These are phyloP conservation scores for Stylosanthes scabra DNA, from an alignment of 331 rosid species.

Conservation along the genomic window DNA sequence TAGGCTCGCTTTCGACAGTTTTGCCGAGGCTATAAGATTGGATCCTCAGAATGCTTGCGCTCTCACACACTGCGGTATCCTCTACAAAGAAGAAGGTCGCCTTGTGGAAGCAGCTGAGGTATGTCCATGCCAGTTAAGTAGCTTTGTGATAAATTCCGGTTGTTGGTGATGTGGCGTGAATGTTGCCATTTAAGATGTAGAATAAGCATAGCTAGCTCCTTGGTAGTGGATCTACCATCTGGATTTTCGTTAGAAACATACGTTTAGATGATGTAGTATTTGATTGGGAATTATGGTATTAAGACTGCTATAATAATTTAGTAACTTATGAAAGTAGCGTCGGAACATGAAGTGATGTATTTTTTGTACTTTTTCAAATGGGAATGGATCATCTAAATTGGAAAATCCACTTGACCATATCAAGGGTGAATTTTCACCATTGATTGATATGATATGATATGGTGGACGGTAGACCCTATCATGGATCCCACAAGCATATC, in stretches of 20 bases:
- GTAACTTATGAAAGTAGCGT: neutral
- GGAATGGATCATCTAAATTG: slow-evolving; percentile 2
- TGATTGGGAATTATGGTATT: slow-evolving; percentile 26
- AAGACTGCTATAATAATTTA: slow-evolving; percentile 11
- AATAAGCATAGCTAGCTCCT: slow-evolving; percentile 21
- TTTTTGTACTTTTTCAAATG: slow-evolving; percentile 1
- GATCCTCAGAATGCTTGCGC: slow-evolving; percentile 92
- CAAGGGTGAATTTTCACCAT: no score
- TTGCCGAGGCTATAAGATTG: slow-evolving; percentile 76
- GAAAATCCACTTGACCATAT: no score
- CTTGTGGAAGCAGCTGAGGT: slow-evolving; percentile 97
- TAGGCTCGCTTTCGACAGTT: slow-evolving; percentile 84
- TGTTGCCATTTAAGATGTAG: slow-evolving; percentile 1
- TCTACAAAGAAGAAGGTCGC: slow-evolving; percentile 95
- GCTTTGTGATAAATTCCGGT: neutral
- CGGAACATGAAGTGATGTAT: slow-evolving; percentile 15
- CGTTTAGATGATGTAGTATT: slow-evolving; percentile 25
- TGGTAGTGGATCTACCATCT: slow-evolving; percentile 10
- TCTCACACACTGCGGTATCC: slow-evolving; percentile 88
- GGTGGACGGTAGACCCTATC: no score
- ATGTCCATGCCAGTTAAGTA: slow-evolving; percentile 43
- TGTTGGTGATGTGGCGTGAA: slow-evolving; percentile 12
- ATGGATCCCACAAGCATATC: no score
- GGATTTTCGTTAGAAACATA: slow-evolving; percentile 19
- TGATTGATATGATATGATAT: no score